Base-by-base conservation (phyloP, 768 basidiomycete species). In the Pilatotrama ljubarskyi region DNA sequence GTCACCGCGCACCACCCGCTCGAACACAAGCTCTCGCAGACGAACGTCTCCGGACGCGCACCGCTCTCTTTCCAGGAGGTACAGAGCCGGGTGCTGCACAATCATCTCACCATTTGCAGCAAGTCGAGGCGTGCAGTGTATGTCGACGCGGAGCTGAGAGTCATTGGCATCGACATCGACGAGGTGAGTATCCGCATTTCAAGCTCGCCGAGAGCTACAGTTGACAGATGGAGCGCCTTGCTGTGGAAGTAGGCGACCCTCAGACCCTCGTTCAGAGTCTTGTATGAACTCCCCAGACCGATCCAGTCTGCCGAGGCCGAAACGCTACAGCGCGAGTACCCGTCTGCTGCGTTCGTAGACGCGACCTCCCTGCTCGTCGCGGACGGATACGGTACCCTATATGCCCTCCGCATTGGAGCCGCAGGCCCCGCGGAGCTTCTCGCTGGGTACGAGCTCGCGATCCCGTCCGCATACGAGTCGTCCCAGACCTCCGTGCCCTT, bases 31-130 rank as follows among this genome's bases (percentile, higher is more conserved):
- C 81, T 66, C 69, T 82, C 76, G 65, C 82, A 77, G 77, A 78
- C 83, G 8, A 84, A 86, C 38, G 74, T 81, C 10, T 86, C 89
- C 3, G 83, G 83, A 8, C 80, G 77, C 57, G 75, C 81, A 0
- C 84, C 84, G 8, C 77, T 93, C 20, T 84, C 86, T 1, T 90
- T 93, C 66, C 82, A 90, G 58, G 93, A 94, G 66, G 87, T 93
- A 55, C 87, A 90, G 70, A 90, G 88, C 67, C 80, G 93, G 49
- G 90, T 95, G 59, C 82, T 87, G 15, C 90, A 94, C 72, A 93
- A 95, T 65, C 93, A 95, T 68, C 80, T 95, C 14, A 74, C 80
- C 13, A 73, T 84, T 3, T 80, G 82, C 18, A 69, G 70, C 15
- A 70, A 78, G 36, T 75, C 77, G 11, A 73, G 76, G 20, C 76